Conservation (phyloP, 2,329 filamentous ascomycete genomes). For the Pseudofabraea citricarpa region DNA sequence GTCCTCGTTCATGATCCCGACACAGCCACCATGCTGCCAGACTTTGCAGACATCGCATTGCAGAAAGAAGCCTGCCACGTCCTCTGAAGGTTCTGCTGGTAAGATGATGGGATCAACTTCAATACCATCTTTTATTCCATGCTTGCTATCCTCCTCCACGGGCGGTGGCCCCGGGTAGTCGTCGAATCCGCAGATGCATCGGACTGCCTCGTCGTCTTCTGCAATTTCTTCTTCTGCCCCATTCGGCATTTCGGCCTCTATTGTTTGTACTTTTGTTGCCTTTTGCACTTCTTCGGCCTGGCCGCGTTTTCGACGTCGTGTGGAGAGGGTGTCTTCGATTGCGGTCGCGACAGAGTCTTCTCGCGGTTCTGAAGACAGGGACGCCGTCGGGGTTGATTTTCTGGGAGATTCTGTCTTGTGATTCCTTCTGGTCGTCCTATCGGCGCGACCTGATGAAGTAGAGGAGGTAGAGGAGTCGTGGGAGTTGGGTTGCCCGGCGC, state of each 20-base stretch:
- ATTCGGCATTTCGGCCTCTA: constrained; percentile 36
- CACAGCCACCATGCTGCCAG: constrained; percentile 97
- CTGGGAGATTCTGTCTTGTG: constrained; percentile 68
- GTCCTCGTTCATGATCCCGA: constrained; percentile 92
- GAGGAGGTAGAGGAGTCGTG: constrained; percentile 76
- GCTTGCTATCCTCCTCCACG: constrained; percentile 49
- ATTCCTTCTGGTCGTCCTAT: constrained; percentile 68
- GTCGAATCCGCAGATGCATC: constrained; percentile 90
- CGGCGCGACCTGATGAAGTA: constrained; percentile 69
- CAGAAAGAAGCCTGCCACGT: constrained; percentile 91
- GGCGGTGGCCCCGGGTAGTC: constrained; percentile 83
- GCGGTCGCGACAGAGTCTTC: constrained; percentile 51
- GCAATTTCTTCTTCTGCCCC: constrained; percentile 66
- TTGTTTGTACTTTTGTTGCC: constrained; percentile 45
- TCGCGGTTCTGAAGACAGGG: constrained; percentile 63
- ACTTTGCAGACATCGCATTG: constrained; percentile 98
- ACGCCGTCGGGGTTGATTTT: constrained; percentile 71
- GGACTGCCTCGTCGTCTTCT: constrained; percentile 88
- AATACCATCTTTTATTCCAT: constrained; percentile 50
- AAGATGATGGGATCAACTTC: constrained; percentile 50
- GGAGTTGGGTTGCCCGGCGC: constrained; percentile 69
- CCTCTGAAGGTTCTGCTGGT: constrained; percentile 56
- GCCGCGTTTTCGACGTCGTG: constrained; percentile 74
- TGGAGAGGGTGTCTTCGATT: constrained; percentile 61
- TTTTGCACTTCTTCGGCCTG: constrained; percentile 35